These are phyloP conservation scores for Stenocarpella maydis DNA, from an alignment of 2,329 filamentous ascomycete genomes.

Conservation along the genomic window DNA sequence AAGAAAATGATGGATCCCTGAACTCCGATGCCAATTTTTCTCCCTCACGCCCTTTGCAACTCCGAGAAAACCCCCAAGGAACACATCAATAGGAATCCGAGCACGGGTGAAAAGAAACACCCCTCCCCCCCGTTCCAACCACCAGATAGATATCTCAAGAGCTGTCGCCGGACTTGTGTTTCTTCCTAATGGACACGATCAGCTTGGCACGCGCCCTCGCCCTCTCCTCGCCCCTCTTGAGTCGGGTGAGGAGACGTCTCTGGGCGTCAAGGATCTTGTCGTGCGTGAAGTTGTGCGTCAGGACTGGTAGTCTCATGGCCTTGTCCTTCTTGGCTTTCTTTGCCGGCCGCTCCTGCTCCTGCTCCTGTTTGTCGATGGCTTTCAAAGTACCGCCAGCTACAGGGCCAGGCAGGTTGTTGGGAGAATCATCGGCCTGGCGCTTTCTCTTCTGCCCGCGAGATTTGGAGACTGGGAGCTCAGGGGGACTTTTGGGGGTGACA, in stretches of 20 bases:
- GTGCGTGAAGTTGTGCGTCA: neutral
- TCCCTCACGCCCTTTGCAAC: slow-evolving; percentile 32
- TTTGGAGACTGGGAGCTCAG: neutral
- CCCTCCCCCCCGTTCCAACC: neutral
- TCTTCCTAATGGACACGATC: neutral
- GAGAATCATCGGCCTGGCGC: neutral
- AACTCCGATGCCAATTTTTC: slow-evolving; percentile 36
- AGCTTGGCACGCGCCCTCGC: neutral
- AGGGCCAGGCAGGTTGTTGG: neutral
- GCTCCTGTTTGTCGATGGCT: neutral
- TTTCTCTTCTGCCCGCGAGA: neutral
- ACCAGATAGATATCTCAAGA: neutral
- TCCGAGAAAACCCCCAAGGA: slow-evolving; percentile 26
- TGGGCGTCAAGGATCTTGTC: slow-evolving; percentile 16
- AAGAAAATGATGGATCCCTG: neutral
- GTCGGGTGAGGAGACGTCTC: neutral
- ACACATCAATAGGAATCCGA: slow-evolving; percentile 25
- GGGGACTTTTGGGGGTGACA: slow-evolving; percentile 2
- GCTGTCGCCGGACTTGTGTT: neutral
- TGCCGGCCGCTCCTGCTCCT: neutral
- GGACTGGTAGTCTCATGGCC: neutral
- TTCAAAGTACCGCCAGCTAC: neutral
- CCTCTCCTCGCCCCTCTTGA: slow-evolving; percentile 11
- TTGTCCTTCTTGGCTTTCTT: slow-evolving; percentile 1
- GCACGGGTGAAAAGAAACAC: neutral